Percentiles rank a stretch among this genome's conserved stretches.
Evolutionary conservation across 257 asterid genomes (phyloP).

Genomic region (Solanum pinnatisectum): DNA sequence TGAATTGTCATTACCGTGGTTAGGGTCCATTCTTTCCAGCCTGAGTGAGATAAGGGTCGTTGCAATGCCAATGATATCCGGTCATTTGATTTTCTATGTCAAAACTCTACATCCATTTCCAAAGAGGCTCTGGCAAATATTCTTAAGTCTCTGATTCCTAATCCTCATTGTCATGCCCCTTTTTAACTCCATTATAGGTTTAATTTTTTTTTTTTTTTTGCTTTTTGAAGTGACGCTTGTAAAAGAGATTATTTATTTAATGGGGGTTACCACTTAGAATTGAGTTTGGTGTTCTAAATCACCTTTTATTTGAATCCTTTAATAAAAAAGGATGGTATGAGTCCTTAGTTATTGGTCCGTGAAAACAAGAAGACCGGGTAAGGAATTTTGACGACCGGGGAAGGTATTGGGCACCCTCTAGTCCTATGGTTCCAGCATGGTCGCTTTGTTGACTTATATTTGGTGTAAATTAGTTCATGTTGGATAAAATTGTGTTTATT

Average conservation of each 20-base stretch:
- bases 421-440: background rate
- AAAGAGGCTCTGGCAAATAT: background rate
- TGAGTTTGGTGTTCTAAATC: background rate
- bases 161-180: background rate
- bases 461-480: background rate
- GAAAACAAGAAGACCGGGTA: background rate
- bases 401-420: background rate
- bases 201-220: background rate
- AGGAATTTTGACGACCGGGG: background rate
- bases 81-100: background rate
- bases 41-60: background rate
- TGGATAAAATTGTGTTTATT: background rate
- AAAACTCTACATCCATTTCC: background rate
- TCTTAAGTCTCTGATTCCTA: background rate
- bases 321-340: background rate
- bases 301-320: background rate
- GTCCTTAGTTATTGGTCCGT: background rate
- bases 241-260: background rate
- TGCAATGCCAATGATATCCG: background rate
- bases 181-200: background rate
- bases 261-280: background rate
- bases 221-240: background rate
- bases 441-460: background rate
- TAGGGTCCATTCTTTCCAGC: background rate
- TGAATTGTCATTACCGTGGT: background rate